Conservation (phyloP, 2,329 filamentous ascomycete species). For the Zasmidium angulare region DNA sequence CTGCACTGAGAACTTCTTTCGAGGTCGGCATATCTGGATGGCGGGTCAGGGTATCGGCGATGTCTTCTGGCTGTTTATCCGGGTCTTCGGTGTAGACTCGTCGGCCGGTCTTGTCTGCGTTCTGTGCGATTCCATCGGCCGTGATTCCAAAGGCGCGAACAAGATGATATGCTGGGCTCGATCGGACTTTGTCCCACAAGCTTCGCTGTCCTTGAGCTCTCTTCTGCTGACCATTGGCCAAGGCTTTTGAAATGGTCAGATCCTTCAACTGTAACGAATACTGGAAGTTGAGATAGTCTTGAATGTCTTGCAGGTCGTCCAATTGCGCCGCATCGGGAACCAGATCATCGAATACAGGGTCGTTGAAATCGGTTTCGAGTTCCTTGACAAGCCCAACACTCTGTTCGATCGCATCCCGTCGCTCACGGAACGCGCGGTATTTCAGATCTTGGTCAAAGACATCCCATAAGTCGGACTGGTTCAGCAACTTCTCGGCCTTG, state of each 20-base stretch:
- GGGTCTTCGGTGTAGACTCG: slow-evolving; percentile 85
- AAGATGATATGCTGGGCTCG: slow-evolving; percentile 74
- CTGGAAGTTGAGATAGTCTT: slow-evolving; percentile 95
- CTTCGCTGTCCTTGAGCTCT: slow-evolving; percentile 80
- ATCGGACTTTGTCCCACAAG: slow-evolving; percentile 80
- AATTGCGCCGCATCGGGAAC: slow-evolving; percentile 77
- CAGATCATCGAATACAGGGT: slow-evolving; percentile 78
- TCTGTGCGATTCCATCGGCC: slow-evolving; percentile 83
- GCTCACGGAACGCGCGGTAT: slow-evolving; percentile 88
- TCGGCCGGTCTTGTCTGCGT: slow-evolving; percentile 74
- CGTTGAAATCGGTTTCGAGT: slow-evolving; percentile 59
- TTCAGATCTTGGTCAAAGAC: slow-evolving; percentile 94
- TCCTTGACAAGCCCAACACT: slow-evolving; percentile 72
- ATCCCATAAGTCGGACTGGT: slow-evolving; percentile 91
- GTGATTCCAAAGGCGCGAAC: slow-evolving; percentile 89
- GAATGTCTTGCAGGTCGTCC: slow-evolving; percentile 93
- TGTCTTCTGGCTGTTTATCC: slow-evolving; percentile 73
- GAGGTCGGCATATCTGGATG: slow-evolving; percentile 73
- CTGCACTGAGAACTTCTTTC: slow-evolving; percentile 72
- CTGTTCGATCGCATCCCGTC: slow-evolving; percentile 79
- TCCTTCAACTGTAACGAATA: slow-evolving; percentile 85
- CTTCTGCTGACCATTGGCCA: slow-evolving; percentile 67
- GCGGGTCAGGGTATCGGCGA: slow-evolving; percentile 75
- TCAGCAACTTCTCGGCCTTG: slow-evolving; percentile 80
- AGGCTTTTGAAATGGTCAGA: slow-evolving; percentile 62